Percentiles rank a stretch among this genome's conserved stretches.
These are phyloP conservation scores for Hypoxylon sp. DNA, from an alignment of 2,329 filamentous ascomycete species.

Conservation along the genomic window DNA sequence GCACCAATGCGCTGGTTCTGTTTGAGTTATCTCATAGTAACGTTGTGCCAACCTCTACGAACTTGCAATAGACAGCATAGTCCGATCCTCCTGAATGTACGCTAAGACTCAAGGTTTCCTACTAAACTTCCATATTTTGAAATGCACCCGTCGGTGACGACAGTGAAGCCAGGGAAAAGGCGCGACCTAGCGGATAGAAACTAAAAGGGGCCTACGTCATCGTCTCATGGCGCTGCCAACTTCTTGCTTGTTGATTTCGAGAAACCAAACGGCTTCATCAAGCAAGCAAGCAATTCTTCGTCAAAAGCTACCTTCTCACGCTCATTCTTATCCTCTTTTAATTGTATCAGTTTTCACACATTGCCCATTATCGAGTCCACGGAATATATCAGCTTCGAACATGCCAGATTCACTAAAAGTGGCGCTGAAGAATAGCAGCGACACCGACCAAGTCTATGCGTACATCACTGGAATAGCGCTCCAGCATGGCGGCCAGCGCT, in stretches of 20 bases:
- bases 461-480: conserved; percentile 75
- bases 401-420: conserved; percentile 64
- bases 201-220: conserved; percentile 27
- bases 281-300: not conserved
- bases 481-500: conserved; percentile 56
- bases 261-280: conserved; percentile 3
- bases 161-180: not conserved
- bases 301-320: not conserved
- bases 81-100: not conserved
- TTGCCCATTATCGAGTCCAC: not conserved
- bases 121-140: not conserved
- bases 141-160: not conserved
- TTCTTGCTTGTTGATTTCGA: conserved; percentile 8
- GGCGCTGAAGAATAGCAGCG: conserved; percentile 67
- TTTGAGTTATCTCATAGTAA: too few species aligned
- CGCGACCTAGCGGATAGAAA: conserved; percentile 3
- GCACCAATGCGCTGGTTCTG: too few species aligned
- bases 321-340: not conserved
- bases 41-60: not conserved
- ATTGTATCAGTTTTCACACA: not conserved
- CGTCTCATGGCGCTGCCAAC: conserved; percentile 8
- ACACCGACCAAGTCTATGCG: conserved; percentile 67
- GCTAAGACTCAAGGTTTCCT: not conserved
- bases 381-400: conserved; percentile 1
- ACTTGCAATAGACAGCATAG: not conserved